A percentile compares a stretch with the other conserved stretches of the same genome.
Conservation (phyloP, 208 protist genomes). For the Entamoeba moshkovskii region DNA sequence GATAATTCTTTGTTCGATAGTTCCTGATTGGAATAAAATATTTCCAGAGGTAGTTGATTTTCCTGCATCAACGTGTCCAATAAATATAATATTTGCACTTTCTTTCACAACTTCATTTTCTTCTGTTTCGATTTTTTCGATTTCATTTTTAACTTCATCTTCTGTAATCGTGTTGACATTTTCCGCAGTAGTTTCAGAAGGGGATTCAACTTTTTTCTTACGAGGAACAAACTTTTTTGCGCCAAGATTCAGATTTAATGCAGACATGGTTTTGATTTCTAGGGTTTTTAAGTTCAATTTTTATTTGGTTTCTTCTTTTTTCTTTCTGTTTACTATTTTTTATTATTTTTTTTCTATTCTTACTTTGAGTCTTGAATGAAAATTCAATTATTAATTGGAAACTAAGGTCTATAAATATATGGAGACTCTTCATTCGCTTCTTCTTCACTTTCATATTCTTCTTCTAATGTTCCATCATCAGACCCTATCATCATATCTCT, state of each 20-base stretch:
- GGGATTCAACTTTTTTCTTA: neutral
- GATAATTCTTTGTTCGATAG: constrained; percentile 65
- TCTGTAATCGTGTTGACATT: neutral
- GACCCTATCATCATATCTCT: no score
- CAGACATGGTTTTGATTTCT: neutral
- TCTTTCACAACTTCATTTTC: constrained; percentile 1
- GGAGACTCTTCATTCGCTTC: no score
- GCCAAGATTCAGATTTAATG: neutral
- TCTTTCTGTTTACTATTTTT: no score
- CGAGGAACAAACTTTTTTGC: neutral
- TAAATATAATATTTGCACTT: constrained; percentile 40
- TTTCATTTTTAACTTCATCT: neutral
- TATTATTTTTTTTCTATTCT: no score
- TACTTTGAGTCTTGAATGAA: no score
- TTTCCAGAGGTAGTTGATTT: constrained; percentile 67
- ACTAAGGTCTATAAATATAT: no score
- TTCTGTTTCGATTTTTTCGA: neutral
- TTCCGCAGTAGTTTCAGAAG: neutral
- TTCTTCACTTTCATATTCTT: no score
- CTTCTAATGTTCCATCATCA: no score
- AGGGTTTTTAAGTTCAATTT: neutral
- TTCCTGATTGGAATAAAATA: constrained; percentile 67
- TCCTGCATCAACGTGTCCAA: constrained; percentile 62
- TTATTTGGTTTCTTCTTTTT: no score
- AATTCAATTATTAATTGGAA: no score